Base-by-base conservation (phyloP, 2,329 filamentous ascomycete genomes). In the Trichoderma atrobrunneum region DNA sequence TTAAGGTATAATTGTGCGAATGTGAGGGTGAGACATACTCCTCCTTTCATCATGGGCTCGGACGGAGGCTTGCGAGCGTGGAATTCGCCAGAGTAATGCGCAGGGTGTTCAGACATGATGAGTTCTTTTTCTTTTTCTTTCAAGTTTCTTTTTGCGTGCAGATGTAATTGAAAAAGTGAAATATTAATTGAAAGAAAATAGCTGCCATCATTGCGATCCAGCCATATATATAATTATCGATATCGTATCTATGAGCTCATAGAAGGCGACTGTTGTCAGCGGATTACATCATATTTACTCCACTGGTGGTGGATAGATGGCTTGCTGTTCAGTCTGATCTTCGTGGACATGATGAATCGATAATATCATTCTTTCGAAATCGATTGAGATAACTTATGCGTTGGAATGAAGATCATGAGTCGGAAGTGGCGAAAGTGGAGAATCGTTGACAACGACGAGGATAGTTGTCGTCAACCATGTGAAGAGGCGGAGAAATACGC, bases 11-110 rank as follows among this genome's bases (percentile, higher is more conserved):
- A n/a, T n/a, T n/a, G n/a, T 12, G 48, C 10, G 43, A 39, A 36
- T 21, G 43, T 21, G n/a, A 21, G 8, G n/a, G 1, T 21, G 5
- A 39, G 28, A 74, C 73, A 36, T 73, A 74, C 73, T 28, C 73
- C 73, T 54, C 71, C 67, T 57, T 71, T 74, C 62, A 65, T 71
- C 73, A 72, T 68, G 32, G 64, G 71, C 48, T 72, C 21, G n/a
- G 71, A 72, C 16, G 64, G 64, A 16, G 63, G 71, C 7, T 30
- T 16, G 21, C 36, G 57, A 61, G 71, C 71, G 36, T 70, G 72
- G 26, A 69, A 69, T 12, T 60, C 70, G 59, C 68, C 57, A 5
- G 43, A 4, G 57, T 59, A 59, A 16, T 72, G 63, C 11, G 60
- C 68, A 4, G 67, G 39, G 2, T 61, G 21, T 24, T 43, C 24